Evolutionary conservation across 768 basidiomycete genomes (phyloP), one percentile per base, ranked within the genome.

Genomic region (Lactifluus subvellereus): DNA sequence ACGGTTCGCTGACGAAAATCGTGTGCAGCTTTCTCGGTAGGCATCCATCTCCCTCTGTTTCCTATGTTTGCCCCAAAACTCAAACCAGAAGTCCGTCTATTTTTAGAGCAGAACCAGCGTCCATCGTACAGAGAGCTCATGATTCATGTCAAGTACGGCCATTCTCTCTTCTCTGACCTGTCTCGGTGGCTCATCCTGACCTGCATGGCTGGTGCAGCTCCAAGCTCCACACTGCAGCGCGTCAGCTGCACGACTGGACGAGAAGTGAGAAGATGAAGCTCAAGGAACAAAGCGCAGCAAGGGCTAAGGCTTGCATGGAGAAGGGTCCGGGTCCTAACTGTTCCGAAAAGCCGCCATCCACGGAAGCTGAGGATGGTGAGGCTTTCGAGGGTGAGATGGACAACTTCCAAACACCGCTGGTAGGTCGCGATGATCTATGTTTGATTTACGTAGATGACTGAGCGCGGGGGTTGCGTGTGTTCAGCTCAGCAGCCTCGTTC

Each of bases 121-220:
- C 65, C 67, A 38, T 66, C 65, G 14, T 68, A 68, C 62, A 49
- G 54, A 27, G 61, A 62, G 1, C 65, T 66, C n/a, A 63, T 68
- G 65, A 57, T 42, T n/a, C 65, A 62, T 32, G 20, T 68, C 42
- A 62, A 66, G 67, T 67, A 48, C 20, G 62, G 7, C 22, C 22
- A 2, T 37, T 22, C 20, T 35, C n/a, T 47, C 13, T 3, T 33
- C 18, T n/a, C n/a, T 18, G 30, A 43, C 9, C 11, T 33, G 9
- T 11, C 3, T 48, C 22, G 13, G 37, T 22, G 32, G 47, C 18
- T 50, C 6, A 56, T 33, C 2, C 49, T 57, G 42, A 54, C 30
- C 13, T 32, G 16, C 30, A 22, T 35, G 22, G 22, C 10, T 4
- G 2, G 9, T 22, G 16, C 42, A 67, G 67, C 33, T 68, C 22